Base-by-base conservation (phyloP, 495 filamentous ascomycete species). In the Barbatosphaeria neglecta region DNA sequence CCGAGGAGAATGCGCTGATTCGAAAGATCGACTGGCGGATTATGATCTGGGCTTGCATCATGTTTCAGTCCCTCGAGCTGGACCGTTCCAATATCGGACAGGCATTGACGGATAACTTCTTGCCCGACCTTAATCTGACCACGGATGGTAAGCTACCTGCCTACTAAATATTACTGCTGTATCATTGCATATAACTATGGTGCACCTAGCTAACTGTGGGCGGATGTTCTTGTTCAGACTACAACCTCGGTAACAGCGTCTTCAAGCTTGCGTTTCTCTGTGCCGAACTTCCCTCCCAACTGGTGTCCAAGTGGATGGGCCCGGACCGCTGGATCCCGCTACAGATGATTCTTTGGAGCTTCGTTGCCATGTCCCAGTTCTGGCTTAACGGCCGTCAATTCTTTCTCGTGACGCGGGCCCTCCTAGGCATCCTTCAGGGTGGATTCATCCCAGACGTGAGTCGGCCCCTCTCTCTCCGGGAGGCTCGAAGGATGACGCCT, bases 251-350 rank as follows among this genome's bases (percentile, higher is more conserved):
- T 0, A 82, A 85, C 56, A 85, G 82, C 1, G 78, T 92, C 20
- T 89, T 85, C 59, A 77, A 74, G 41, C 44, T 85, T 7, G 71
- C 63, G 9, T 89, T 90, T 58, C 66, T 90, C 7, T 72, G 71
- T n/a, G 79, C 84, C 0, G 84, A 90, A 56, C 66, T 90, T 11
- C 84, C 84, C 3, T 87, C 83, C 0, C 86, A 90, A 54, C 63
- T 90, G 2, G 61, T 90, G 7, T 78, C 76, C 16, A 90, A 92
- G 55, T 82, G 76, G 64, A 49, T 92, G 23, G 88, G 88, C 0
- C 86, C 87, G 0, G 87, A 93, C 58, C 74, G 77, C 25, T 93
- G 87, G 84, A 90, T 95, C 44, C 86, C 87, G 0, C 64, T 82
- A 22, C 86, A 90, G 53, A 90, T 90, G 76, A 65, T 87, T 0